phyloP scores from a whole-genome alignment of 805 yeast genomes.

The Cyberlindnera misumaiensis region DNA sequence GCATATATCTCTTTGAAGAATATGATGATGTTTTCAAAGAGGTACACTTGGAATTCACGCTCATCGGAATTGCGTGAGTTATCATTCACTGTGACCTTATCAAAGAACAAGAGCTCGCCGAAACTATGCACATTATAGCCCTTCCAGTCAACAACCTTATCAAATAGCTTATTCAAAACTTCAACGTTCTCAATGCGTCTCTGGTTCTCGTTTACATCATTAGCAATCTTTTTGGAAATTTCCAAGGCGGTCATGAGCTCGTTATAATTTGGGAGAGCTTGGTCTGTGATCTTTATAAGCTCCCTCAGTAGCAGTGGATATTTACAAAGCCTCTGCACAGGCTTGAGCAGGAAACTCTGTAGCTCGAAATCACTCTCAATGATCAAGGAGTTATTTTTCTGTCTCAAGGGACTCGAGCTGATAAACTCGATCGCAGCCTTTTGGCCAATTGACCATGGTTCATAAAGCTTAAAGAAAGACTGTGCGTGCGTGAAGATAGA shows the following conservation, averaged over 20 bases:
- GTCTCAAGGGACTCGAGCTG: constrained; percentile 46
- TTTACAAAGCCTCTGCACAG: constrained; percentile 93
- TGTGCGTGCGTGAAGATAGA: constrained; percentile 82
- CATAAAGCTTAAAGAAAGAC: constrained; percentile 80
- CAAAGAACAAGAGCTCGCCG: constrained; percentile 79
- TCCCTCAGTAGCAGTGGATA: constrained; percentile 82
- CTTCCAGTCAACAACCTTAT: constrained; percentile 84
- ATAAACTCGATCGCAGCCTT: constrained; percentile 81
- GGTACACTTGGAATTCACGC: constrained; percentile 81
- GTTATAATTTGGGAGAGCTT: constrained; percentile 43
- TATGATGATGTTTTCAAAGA: constrained; percentile 67
- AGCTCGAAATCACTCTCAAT: constrained; percentile 84
- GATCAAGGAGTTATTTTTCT: constrained; percentile 47
- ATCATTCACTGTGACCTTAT: constrained; percentile 62
- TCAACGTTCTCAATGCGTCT: constrained; percentile 83
- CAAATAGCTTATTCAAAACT: constrained; percentile 57
- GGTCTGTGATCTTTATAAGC: constrained; percentile 58
- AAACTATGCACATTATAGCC: constrained; percentile 74
- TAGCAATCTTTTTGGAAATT: constrained; percentile 78
- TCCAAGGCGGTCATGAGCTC: constrained; percentile 68
- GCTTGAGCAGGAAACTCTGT: constrained; percentile 84
- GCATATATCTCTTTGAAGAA: constrained; percentile 54
- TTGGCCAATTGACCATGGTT: constrained; percentile 92
- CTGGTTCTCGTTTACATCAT: constrained; percentile 87
- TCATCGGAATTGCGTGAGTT: constrained; percentile 49